Conservation (phyloP, 73 alveolate genomes). For the Tetrahymena elliotti region DNA sequence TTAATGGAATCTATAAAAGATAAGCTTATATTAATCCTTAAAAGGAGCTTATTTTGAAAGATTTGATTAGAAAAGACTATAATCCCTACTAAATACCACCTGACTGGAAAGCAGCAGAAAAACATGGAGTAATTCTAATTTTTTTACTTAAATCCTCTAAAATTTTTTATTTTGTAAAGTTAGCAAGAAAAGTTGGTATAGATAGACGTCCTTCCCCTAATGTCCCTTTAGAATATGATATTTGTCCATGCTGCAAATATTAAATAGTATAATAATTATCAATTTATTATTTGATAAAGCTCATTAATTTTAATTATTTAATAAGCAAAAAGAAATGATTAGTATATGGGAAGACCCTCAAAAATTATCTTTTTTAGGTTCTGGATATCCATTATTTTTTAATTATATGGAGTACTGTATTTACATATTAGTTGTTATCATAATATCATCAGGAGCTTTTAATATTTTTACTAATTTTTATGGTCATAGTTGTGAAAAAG, state of each 20-base stretch:
- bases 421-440: not conserved
- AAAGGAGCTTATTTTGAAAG: not conserved
- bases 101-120: slow-evolving; percentile 13
- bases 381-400: slow-evolving; percentile 36
- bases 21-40: not conserved
- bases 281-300: not conserved
- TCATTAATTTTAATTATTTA: too few species aligned
- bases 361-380: slow-evolving; percentile 18
- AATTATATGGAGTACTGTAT: slow-evolving; percentile 17
- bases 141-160: not conserved
- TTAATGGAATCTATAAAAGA: not conserved
- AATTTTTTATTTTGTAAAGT: not conserved
- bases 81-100: slow-evolving; percentile 23
- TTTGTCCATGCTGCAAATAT: slow-evolving; percentile 27
- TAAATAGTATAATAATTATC: not conserved
- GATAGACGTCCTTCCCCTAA: not conserved
- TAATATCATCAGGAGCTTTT: slow-evolving; percentile 15
- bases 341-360: not conserved
- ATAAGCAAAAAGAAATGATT: slow-evolving; percentile 1
- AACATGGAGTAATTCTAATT: not conserved
- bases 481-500: slow-evolving; percentile 1
- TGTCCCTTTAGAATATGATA: not conserved
- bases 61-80: not conserved
- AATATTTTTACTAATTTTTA: slow-evolving; percentile 5
- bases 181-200: slow-evolving; percentile 12